These are phyloP conservation scores for Papiliotrema fonsecae DNA, from an alignment of 1,284 basidiomycete species.

Conservation along the genomic window DNA sequence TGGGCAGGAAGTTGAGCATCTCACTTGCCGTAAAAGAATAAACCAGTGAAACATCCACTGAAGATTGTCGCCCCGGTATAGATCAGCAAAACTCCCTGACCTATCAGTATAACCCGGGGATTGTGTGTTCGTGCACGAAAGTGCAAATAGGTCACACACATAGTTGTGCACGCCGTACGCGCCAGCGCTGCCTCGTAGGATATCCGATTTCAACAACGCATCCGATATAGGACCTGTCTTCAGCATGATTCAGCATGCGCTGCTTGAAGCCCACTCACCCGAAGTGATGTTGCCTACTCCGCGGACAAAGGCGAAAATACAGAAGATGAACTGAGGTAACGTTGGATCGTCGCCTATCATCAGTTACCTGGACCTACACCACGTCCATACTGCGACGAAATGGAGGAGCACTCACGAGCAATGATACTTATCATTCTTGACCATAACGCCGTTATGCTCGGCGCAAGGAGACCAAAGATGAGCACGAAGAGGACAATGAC, in stretches of 20 bases:
- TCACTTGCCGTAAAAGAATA: conserved; percentile 9
- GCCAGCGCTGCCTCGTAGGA: conserved; percentile 27
- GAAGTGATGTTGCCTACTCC: conserved; percentile 46
- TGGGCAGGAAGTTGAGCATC: too few species aligned
- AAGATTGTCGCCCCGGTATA: conserved; percentile 28
- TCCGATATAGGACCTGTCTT: conserved; percentile 32
- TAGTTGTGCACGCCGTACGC: conserved; percentile 43
- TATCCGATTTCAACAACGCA: conserved; percentile 23
- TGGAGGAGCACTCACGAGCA: conserved; percentile 27
- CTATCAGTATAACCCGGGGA: not conserved
- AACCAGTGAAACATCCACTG: conserved; percentile 11
- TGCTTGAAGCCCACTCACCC: conserved; percentile 16
- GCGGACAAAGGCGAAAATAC: conserved; percentile 38
- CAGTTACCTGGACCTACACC: not conserved
- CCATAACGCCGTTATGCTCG: conserved; percentile 36
- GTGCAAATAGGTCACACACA: conserved; percentile 14
- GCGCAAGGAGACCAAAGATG: conserved; percentile 32
- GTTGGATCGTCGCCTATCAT: conserved; percentile 40
- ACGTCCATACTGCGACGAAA: not conserved
- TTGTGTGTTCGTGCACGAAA: not conserved
- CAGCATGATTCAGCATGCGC: not conserved
- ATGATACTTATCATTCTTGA: conserved; percentile 34
- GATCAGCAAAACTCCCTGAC: conserved; percentile 25
- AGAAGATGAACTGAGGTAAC: conserved; percentile 34
- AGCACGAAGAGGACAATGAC: conserved; percentile 30